Evolutionary conservation across 495 filamentous ascomycete species (phyloP), one percentile per base, ranked within the genome.

Genomic region (Tricharina praecox): DNA sequence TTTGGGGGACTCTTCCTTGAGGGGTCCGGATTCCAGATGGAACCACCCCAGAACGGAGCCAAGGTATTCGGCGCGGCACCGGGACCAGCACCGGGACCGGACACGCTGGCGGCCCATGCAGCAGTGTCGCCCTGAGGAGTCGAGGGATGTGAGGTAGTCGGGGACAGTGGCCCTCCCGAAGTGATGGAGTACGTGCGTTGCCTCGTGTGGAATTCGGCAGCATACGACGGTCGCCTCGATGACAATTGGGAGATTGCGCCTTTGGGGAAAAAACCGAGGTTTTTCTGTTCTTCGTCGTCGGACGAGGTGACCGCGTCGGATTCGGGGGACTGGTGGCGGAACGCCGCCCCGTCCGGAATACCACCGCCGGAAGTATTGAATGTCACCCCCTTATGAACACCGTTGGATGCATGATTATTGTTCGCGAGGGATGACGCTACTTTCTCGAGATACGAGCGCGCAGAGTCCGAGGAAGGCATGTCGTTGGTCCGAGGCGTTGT

Each of bases 241-340:
- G 73, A 44, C 56, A 63, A 13, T 56, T 58, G 15, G 62, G 59
- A 48, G 66, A 70, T 28, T 53, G 56, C 16, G 53, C 56, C 23
- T 70, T 72, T 58, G 39, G 50, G 30, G 50, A 61, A 61, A 50
- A 62, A 61, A 32, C 59, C 58, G 36, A 52, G 70, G 32, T 68
- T 69, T 47, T 66, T 71, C 34, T 63, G 52, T 37, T 79, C 85
- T 60, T 95, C 87, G 56, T 95, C 87, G 58, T 95, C 87, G 2
- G 87, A 93, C 50, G 86, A 93, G 30, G 81, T 84, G 39, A 95
- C 66, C 34, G 86, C 87, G 58, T 95, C 87, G 4, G 86, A 93
- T 57, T 93, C 87, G 13, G 87, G 87, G 4, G 87, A 93, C 15
- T 85, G 85, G 47, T 80, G 78, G 53, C 82, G 76, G 33, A 75